phyloP scores from a whole-genome alignment of 331 rosid species.

The Arachis monticola region DNA sequence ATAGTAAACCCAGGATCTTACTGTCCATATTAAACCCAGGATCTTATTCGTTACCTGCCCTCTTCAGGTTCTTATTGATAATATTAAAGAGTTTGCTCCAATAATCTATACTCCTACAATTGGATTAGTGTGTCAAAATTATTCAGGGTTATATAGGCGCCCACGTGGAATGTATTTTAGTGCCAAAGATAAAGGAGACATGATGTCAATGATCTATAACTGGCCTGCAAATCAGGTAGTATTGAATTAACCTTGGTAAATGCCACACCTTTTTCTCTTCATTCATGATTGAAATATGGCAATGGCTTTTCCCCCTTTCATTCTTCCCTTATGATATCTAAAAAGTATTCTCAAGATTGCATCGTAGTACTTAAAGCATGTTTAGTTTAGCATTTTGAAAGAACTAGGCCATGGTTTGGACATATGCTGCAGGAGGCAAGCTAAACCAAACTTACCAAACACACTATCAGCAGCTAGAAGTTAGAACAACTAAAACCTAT shows the following conservation, averaged over 20 bases:
- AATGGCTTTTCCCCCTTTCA: neutral
- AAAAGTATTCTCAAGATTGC: conserved; percentile 5
- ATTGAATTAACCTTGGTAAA: conserved; percentile 32
- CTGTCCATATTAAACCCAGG: no score
- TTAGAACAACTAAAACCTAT: conserved; percentile 3
- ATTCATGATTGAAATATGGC: neutral
- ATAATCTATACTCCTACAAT: conserved; percentile 90
- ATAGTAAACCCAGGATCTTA: no score
- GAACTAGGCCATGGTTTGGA: neutral
- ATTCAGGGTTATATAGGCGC: no score
- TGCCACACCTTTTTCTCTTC: conserved; percentile 15
- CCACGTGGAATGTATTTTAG: no score
- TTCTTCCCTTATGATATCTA: neutral
- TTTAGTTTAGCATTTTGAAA: neutral
- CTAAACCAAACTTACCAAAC: neutral
- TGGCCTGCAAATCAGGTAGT: conserved; percentile 76
- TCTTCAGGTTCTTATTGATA: conserved; percentile 77
- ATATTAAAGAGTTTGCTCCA: conserved; percentile 84
- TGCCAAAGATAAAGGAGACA: conserved; percentile 74
- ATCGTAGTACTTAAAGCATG: neutral
- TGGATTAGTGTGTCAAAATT: conserved; percentile 10
- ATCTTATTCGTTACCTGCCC: conserved; percentile 24
- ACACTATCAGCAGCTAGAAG: neutral
- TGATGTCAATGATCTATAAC: conserved; percentile 95
- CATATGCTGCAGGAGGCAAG: neutral